Evolutionary conservation across 306 rosid genomes (phyloP).

Genomic region (Begonia peltatifolia): DNA sequence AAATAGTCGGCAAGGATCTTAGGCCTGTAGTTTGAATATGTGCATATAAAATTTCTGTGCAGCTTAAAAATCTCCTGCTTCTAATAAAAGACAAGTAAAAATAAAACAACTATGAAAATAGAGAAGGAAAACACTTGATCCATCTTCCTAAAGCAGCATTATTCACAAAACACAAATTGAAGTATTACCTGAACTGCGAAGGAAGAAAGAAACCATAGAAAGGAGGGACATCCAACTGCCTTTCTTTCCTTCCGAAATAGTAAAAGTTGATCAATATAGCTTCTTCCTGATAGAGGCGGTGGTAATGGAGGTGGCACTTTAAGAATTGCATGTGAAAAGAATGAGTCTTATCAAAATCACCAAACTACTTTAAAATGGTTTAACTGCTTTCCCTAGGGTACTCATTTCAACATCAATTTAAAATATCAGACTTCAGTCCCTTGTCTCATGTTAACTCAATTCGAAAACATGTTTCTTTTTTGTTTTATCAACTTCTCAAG

Average conservation of each 20-base stretch:
- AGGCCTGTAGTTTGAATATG: background rate
- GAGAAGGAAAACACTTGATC: background rate
- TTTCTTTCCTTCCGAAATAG: conserved; percentile 50
- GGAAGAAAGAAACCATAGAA: conserved; percentile 46
- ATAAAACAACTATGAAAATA: background rate
- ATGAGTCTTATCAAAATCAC: conserved; percentile 5
- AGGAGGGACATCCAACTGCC: conserved; percentile 73
- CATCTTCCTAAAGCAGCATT: background rate
- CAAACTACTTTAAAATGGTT: background rate
- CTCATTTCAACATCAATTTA: background rate
- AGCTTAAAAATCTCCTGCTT: background rate
- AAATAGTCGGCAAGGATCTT: background rate
- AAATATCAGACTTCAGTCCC: background rate
- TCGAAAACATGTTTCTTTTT: no score
- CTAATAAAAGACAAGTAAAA: background rate
- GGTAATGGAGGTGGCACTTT: conserved; percentile 94
- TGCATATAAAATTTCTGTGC: background rate
- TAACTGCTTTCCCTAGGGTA: background rate
- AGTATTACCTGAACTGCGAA: conserved; percentile 42
- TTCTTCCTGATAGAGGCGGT: conserved; percentile 81
- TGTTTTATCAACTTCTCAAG: no score
- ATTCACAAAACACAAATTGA: background rate
- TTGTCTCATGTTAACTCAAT: background rate
- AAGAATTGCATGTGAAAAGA: conserved; percentile 34
- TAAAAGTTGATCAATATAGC: conserved; percentile 42